phyloP scores from a whole-genome alignment of 495 filamentous ascomycete species.

The Astrocystis sublimbata region DNA sequence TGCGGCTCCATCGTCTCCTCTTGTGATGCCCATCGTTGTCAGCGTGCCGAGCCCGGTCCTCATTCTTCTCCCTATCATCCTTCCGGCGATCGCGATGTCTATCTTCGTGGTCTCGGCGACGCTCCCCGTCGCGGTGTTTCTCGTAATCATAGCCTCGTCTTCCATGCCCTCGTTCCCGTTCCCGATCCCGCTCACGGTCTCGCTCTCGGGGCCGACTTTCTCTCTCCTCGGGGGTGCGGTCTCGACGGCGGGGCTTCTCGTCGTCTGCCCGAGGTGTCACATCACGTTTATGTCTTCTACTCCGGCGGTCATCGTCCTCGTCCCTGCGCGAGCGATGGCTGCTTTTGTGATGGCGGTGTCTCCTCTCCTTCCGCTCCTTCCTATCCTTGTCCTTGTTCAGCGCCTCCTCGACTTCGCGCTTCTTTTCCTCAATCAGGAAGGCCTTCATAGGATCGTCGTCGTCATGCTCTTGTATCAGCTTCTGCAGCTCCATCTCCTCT shows the following conservation, averaged over 20 bases:
- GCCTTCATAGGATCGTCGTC: slow-evolving; percentile 98
- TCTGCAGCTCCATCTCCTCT: slow-evolving; percentile 73
- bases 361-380: slow-evolving; percentile 37
- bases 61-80: slow-evolving; percentile 27
- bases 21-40: slow-evolving; percentile 25
- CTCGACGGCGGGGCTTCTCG: slow-evolving; percentile 24
- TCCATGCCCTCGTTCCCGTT: slow-evolving; percentile 30
- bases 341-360: slow-evolving; percentile 54
- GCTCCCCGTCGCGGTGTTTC: slow-evolving; percentile 27
- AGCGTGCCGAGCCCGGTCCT: slow-evolving; percentile 25
- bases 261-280: slow-evolving; percentile 23
- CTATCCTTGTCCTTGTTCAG: slow-evolving; percentile 53
- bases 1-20: slow-evolving; percentile 32
- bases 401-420: slow-evolving; percentile 76
- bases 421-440: slow-evolving; percentile 84
- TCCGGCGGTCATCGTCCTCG: slow-evolving; percentile 22
- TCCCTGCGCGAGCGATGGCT: slow-evolving; percentile 37
- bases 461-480: slow-evolving; percentile 76
- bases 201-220: slow-evolving; percentile 29
- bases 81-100: slow-evolving; percentile 27
- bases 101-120: slow-evolving; percentile 30
- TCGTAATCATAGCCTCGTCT: slow-evolving; percentile 28
- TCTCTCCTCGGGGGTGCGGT: slow-evolving; percentile 29
- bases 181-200: slow-evolving; percentile 33
- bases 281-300: slow-evolving; percentile 28